Percentiles rank a stretch among this genome's conserved stretches.
Conservation (phyloP, 2,329 filamentous ascomycete species). For the Botryotinia narcissicola region DNA sequence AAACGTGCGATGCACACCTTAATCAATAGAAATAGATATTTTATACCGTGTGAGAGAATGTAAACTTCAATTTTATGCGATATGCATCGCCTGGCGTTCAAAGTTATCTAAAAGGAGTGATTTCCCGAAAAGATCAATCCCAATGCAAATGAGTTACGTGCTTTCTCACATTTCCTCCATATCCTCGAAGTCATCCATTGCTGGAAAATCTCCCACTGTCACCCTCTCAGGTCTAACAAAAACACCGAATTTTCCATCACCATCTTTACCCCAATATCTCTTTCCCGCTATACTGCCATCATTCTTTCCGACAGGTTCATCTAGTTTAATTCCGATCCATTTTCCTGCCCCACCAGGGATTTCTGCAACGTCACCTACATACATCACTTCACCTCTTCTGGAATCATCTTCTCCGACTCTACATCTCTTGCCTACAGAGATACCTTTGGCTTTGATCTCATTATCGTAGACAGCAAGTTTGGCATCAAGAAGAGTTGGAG, state of each 20-base stretch:
- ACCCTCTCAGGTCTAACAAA: constrained; percentile 78
- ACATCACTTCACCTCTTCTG: constrained; percentile 65
- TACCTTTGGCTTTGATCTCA: constrained; percentile 69
- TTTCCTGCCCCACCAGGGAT: constrained; percentile 63
- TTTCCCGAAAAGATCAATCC: not conserved
- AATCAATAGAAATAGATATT: not conserved
- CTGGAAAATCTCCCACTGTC: constrained; percentile 71
- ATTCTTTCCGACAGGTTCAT: constrained; percentile 81
- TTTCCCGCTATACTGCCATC: constrained; percentile 68
- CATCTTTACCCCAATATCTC: constrained; percentile 61
- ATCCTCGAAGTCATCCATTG: constrained; percentile 70
- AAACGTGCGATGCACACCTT: not conserved
- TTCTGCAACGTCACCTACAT: constrained; percentile 71
- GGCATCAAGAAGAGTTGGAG: constrained; percentile 69
- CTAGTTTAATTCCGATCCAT: constrained; percentile 74
- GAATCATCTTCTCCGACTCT: constrained; percentile 65
- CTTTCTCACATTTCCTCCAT: constrained; percentile 66
- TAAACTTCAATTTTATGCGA: not conserved
- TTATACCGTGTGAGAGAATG: not conserved
- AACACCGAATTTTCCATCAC: constrained; percentile 63
- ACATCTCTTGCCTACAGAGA: constrained; percentile 61
- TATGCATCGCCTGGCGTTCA: not conserved
- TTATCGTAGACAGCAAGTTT: constrained; percentile 66
- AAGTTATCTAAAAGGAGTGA: not conserved
- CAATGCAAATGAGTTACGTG: not conserved